Conservation (phyloP, 2,329 filamentous ascomycete species). For the Monilinia vaccinii-corymbosi region DNA sequence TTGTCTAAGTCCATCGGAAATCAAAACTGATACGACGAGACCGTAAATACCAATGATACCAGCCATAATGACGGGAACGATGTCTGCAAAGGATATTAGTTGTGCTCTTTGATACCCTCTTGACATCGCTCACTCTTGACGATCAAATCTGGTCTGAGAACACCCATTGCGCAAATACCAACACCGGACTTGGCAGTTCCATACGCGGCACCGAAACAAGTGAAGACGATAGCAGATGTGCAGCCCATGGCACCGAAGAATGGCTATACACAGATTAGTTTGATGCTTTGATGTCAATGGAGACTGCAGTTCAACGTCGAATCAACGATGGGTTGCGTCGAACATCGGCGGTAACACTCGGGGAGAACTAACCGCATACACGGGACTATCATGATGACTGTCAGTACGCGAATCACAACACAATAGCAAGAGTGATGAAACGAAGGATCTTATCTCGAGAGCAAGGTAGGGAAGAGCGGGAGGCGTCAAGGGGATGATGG, state of each 20-base stretch:
- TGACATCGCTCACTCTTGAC: conserved; percentile 77
- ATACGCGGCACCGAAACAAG: conserved; percentile 92
- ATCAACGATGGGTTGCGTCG: not conserved
- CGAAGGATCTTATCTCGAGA: conserved; percentile 17
- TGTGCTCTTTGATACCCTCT: not conserved
- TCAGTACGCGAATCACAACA: conserved; percentile 35
- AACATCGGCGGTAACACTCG: not conserved
- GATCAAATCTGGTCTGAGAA: conserved; percentile 93
- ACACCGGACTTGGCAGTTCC: conserved; percentile 99
- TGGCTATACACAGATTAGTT: conserved; percentile 41
- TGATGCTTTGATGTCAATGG: conserved; percentile 19
- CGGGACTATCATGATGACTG: conserved; percentile 56
- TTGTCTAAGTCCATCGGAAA: conserved; percentile 71
- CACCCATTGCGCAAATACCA: conserved; percentile 97
- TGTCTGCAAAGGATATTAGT: conserved; percentile 52
- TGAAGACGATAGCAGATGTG: conserved; percentile 91
- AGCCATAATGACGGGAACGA: conserved; percentile 99
- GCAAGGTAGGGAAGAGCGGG: not conserved
- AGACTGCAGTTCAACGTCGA: not conserved
- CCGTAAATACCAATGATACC: conserved; percentile 99
- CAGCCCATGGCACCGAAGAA: conserved; percentile 98
- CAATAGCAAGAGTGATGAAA: not conserved
- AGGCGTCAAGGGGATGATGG: conserved; percentile 15
- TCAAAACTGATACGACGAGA: conserved; percentile 78
- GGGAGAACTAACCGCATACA: conserved; percentile 84